These are phyloP conservation scores for Dictyostelium discoideum DNA, from an alignment of 78 protist genomes.

Conservation along the genomic window DNA sequence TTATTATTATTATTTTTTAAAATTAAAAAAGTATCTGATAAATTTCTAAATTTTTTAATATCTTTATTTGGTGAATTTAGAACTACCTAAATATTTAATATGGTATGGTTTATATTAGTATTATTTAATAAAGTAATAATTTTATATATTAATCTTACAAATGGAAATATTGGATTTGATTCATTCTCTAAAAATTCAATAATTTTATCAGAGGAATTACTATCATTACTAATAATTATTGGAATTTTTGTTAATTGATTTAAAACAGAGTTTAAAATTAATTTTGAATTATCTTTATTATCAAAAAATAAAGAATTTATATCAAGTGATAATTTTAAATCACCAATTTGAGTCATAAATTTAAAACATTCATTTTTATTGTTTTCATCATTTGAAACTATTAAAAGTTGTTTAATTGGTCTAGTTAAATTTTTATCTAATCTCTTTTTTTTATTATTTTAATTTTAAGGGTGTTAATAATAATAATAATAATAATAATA, in stretches of 20 bases:
- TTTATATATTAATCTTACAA: background rate
- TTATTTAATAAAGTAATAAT: background rate
- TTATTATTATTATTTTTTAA: background rate
- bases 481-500: no score
- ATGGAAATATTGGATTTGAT: slow-evolving; percentile 6
- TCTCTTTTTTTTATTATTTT: background rate
- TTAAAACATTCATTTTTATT: background rate
- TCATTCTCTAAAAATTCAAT: background rate
- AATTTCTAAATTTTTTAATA: background rate
- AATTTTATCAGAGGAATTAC: background rate
- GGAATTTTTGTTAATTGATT: slow-evolving; percentile 1
- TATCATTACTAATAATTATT: background rate
- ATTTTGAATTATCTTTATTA: background rate
- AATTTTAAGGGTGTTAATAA: no score
- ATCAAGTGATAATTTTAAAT: slow-evolving; percentile 1
- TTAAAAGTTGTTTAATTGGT: slow-evolving; percentile 12
- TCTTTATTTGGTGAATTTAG: background rate
- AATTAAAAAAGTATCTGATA: background rate
- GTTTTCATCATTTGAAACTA: background rate
- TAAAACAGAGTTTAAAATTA: background rate
- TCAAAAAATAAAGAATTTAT: background rate
- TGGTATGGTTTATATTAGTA: no score
- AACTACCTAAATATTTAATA: background rate
- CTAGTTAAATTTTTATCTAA: slow-evolving; percentile 7
- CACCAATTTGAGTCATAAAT: background rate